phyloP scores from a whole-genome alignment of 805 yeast species.

The Jamesozyma gamospora region DNA sequence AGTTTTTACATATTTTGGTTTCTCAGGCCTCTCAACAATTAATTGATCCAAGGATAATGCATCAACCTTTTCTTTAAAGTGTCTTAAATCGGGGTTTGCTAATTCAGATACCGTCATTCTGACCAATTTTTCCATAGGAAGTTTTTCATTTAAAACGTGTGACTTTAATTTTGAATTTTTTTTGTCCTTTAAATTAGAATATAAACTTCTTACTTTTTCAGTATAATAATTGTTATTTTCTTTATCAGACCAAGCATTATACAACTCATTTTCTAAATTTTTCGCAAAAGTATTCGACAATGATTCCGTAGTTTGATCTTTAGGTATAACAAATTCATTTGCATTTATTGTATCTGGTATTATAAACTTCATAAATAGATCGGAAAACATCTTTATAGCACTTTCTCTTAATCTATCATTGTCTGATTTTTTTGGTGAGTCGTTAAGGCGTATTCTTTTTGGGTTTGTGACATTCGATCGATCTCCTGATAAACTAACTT shows the following conservation, averaged over 20 bases:
- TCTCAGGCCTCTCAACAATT: slow-evolving; percentile 50
- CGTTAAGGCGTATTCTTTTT: too few species aligned
- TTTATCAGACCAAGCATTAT: slow-evolving; percentile 28
- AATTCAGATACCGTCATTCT: slow-evolving; percentile 63
- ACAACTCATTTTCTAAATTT: slow-evolving; percentile 44
- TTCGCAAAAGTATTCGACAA: slow-evolving; percentile 39
- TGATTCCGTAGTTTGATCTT: slow-evolving; percentile 23
- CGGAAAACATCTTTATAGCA: slow-evolving; percentile 43
- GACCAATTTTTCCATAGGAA: slow-evolving; percentile 51
- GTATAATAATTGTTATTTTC: slow-evolving; percentile 36
- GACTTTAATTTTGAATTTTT: slow-evolving; percentile 49
- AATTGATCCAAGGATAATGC: slow-evolving; percentile 59
- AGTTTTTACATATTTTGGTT: slow-evolving; percentile 63
- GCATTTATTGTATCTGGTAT: slow-evolving; percentile 18
- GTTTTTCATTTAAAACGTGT: slow-evolving; percentile 44
- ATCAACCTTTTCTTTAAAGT: slow-evolving; percentile 60
- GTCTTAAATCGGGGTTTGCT: slow-evolving; percentile 62
- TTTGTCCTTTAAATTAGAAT: slow-evolving; percentile 46
- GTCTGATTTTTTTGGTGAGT: too few species aligned
- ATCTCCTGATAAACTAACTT: too few species aligned
- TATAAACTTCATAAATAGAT: slow-evolving; percentile 35
- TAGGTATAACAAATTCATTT: slow-evolving; percentile 18
- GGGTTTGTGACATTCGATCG: too few species aligned
- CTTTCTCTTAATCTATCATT: slow-evolving; percentile 37
- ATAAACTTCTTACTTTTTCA: slow-evolving; percentile 56